phyloP scores from a whole-genome alignment of 176 grass and related monocot species.

The Oryza officinalis region DNA sequence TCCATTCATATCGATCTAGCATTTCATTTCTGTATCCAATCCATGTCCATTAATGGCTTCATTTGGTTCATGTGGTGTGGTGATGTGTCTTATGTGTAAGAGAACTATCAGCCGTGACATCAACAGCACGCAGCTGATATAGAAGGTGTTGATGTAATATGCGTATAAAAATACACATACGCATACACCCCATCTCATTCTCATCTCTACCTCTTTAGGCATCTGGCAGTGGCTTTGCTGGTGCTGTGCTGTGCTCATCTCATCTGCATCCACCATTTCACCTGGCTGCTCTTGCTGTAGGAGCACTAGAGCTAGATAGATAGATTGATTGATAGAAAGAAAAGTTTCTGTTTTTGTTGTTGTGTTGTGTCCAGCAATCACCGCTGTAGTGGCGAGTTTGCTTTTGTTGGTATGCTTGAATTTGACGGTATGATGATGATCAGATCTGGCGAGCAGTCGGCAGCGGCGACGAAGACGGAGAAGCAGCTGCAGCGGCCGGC shows the following conservation, averaged over 20 bases:
- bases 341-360: background rate
- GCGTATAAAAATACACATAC: conserved; percentile 15
- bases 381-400: background rate
- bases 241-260: background rate
- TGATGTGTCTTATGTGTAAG: background rate
- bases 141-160: background rate
- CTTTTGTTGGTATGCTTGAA: background rate
- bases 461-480: background rate
- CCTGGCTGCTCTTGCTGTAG: background rate
- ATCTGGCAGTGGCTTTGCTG: conserved; percentile 27
- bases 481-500: conserved; percentile 13
- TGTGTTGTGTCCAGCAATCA: background rate
- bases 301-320: background rate
- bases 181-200: background rate
- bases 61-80: background rate
- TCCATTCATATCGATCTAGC: background rate
- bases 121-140: background rate
- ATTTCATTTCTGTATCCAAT: background rate
- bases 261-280: background rate
- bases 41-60: conserved; percentile 15
- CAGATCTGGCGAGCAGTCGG: conserved; percentile 45
- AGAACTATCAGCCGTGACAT: conserved; percentile 6
- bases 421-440: conserved; percentile 34
- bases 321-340: background rate
- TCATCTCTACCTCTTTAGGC: conserved; percentile 12